phyloP scores from a whole-genome alignment of 176 grass and related monocot species.

The Phragmites australis region DNA sequence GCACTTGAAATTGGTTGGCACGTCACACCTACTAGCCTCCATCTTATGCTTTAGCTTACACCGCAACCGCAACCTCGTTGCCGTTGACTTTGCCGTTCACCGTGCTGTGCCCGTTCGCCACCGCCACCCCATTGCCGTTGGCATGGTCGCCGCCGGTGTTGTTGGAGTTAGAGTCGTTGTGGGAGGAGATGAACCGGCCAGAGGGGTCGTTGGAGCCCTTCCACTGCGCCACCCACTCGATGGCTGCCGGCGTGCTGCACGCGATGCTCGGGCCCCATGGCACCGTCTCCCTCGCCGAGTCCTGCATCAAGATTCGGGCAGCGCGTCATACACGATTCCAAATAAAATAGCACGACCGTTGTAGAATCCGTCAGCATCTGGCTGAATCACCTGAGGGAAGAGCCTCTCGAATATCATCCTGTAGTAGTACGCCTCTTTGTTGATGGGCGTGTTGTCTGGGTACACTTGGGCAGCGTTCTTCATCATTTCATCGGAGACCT shows the following conservation, averaged over 20 bases:
- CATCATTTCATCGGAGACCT: constrained; percentile 90
- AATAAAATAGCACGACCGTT: not conserved
- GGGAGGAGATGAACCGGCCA: constrained; percentile 73
- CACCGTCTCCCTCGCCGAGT: constrained; percentile 80
- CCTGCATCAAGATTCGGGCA: constrained; percentile 47
- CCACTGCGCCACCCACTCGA: constrained; percentile 96
- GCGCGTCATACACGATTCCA: not conserved
- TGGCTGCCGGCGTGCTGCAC: constrained; percentile 92
- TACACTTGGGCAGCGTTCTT: constrained; percentile 54
- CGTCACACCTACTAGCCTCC: constrained; percentile 44
- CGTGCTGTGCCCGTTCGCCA: constrained; percentile 10
- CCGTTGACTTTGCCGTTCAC: constrained; percentile 41
- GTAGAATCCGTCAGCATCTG: not conserved
- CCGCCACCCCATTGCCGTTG: not conserved
- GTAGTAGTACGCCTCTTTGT: constrained; percentile 97
- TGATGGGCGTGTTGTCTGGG: constrained; percentile 83
- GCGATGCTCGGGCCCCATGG: constrained; percentile 90
- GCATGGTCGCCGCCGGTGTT: not conserved
- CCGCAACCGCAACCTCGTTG: not conserved
- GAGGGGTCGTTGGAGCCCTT: constrained; percentile 88
- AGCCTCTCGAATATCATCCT: constrained; percentile 97
- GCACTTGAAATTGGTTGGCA: constrained; percentile 29
- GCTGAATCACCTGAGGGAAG: constrained; percentile 76
- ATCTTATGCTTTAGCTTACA: constrained; percentile 42
- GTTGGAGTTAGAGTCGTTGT: constrained; percentile 50